Base-by-base conservation (phyloP, 345 rosid genomes). In the Aurinia saxatilis region DNA sequence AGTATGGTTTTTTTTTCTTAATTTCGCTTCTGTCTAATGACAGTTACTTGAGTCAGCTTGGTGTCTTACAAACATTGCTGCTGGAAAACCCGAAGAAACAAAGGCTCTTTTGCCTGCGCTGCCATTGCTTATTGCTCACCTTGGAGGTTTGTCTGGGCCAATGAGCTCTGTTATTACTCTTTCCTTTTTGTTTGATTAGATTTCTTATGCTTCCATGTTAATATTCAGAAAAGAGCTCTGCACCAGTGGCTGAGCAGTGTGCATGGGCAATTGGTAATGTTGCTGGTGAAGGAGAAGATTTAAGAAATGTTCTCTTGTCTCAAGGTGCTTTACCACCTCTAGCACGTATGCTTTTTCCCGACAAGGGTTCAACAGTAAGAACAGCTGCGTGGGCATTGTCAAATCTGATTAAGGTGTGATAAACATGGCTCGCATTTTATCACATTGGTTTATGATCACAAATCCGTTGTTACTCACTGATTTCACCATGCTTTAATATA, bases 321-420 rank as follows among this genome's bases (percentile, higher is more conserved):
- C 99, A 93, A 78, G 97, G 99, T 49, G 91, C 87, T 76, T 81
- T 90, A 63, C 79, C 72, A 52, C 86, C 99, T 70, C 88, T 93
- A 63, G 96, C 97, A 31, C 92, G 88, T 77, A 93, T 90, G 97
- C 82, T 90, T 83, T 82, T 87, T 70, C 97, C 96, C 18, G 73
- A 80, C 73, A 90, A 90, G 71, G 95, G 97, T 60, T 93, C 95
- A 21, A 93, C 96, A 5, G 87, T 90, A 57, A 83, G 92, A 76
- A 90, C 96, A 66, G 96, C 89, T 73, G 99, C 99, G 31, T 90
- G 95, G 99, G 97, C 97, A 29, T 75, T 93, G 81, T 93, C 99
- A 49, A 90, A 93, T 73, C 71, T 93, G 65, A 90, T 93, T 66
- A 90, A 90, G 95, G 99, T 93, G 63, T 78, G 49, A 29, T 70